Percentiles rank a stretch among this genome's conserved stretches.
Evolutionary conservation across 83 land plant species (phyloP).

Genomic region (Thuja plicata): DNA sequence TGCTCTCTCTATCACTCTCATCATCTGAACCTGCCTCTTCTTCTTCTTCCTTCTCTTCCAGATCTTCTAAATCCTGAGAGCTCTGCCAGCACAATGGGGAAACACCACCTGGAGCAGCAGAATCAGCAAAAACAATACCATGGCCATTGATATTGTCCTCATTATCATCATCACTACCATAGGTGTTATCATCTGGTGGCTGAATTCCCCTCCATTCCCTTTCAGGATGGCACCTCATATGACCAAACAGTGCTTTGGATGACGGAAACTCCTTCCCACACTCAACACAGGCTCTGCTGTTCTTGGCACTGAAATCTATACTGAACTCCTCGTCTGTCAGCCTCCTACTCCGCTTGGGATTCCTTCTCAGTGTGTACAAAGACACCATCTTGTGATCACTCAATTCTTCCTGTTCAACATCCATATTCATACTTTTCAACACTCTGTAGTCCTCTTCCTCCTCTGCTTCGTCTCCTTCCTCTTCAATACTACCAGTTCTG

Average conservation of each 20-base stretch:
- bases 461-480: neutral
- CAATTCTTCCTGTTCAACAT: conserved; percentile 10
- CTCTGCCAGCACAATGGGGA: conserved; percentile 3
- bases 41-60: neutral
- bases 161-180: neutral
- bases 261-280: conserved; percentile 36
- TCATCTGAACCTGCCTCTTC: conserved; percentile 4
- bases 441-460: conserved; percentile 3
- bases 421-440: neutral
- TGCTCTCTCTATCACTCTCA: conserved; percentile 15
- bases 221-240: conserved; percentile 61
- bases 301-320: conserved; percentile 1
- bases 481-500: neutral
- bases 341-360: conserved; percentile 24
- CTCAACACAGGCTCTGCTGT: conserved; percentile 15
- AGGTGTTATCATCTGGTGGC: conserved; percentile 18
- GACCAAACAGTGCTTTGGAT: conserved; percentile 46
- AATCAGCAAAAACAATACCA: neutral
- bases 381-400: neutral
- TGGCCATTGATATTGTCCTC: neutral
- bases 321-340: conserved; percentile 11
- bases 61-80: neutral
- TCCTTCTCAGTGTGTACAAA: conserved; percentile 17
- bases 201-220: conserved; percentile 50
- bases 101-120: neutral